A percentile compares a stretch with the other conserved stretches of the same genome.
phyloP scores from a whole-genome alignment of 2,329 filamentous ascomycete species.

The Beauveria brongniartii region DNA sequence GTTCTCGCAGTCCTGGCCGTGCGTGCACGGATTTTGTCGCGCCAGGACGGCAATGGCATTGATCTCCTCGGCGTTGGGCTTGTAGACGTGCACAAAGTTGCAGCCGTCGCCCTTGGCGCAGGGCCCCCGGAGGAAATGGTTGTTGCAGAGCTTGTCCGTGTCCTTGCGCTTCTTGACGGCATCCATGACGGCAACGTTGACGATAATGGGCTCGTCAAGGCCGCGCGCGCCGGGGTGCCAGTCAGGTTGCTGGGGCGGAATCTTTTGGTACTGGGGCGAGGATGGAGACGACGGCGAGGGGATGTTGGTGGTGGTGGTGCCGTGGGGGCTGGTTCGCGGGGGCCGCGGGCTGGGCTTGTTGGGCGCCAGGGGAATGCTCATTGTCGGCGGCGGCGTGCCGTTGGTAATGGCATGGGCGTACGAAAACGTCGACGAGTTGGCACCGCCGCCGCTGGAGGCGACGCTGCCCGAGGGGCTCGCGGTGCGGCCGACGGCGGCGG shows the following conservation, averaged over 20 bases:
- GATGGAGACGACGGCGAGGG: not conserved
- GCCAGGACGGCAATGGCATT: conserved; percentile 48
- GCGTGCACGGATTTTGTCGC: conserved; percentile 49
- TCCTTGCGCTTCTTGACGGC: conserved; percentile 48
- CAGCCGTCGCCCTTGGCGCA: conserved; percentile 48
- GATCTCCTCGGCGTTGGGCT: conserved; percentile 44
- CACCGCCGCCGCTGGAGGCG: conserved; percentile 29
- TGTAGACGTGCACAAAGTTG: conserved; percentile 49
- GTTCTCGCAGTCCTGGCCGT: conserved; percentile 48
- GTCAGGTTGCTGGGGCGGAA: conserved; percentile 22
- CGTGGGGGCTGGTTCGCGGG: conserved; percentile 5
- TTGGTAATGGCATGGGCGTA: conserved; percentile 35
- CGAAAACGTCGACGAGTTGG: conserved; percentile 17
- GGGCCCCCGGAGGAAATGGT: conserved; percentile 50
- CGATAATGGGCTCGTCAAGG: conserved; percentile 42
- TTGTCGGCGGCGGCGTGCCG: conserved; percentile 33
- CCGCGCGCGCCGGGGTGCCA: conserved; percentile 50
- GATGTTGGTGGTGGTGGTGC: not conserved
- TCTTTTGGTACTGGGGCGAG: conserved; percentile 16
- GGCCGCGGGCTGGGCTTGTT: conserved; percentile 18
- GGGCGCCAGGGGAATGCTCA: conserved; percentile 33
- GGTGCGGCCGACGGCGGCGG: conserved; percentile 12
- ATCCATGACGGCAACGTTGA: conserved; percentile 40
- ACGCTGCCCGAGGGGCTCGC: conserved; percentile 28
- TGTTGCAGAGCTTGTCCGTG: conserved; percentile 52